Conservation (phyloP, 495 filamentous ascomycete species). For the Talaromyces ruber region DNA sequence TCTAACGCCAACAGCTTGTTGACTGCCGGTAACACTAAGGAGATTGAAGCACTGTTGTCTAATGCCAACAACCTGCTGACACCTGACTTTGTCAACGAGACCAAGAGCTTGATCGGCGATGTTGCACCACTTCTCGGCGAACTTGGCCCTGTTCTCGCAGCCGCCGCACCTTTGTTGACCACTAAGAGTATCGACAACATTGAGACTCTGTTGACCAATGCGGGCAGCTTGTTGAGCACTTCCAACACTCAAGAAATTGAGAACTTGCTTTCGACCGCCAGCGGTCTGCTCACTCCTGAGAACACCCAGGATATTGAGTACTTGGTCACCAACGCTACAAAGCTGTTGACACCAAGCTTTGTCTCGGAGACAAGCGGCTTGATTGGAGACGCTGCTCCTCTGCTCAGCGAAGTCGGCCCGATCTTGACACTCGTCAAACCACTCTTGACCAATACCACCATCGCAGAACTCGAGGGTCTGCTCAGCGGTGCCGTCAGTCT, state of each 20-base stretch:
- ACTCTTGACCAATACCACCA: conserved; percentile 13
- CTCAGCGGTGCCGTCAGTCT: conserved; percentile 30
- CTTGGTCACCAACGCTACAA: conserved; percentile 30
- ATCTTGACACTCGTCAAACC: conserved; percentile 21
- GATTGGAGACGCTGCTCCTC: conserved; percentile 21
- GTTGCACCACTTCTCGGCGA: conserved; percentile 34
- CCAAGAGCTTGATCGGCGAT: conserved; percentile 25
- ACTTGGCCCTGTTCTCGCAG: conserved; percentile 28
- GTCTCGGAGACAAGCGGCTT: conserved; percentile 30
- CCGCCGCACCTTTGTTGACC: conserved; percentile 31
- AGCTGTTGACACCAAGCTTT: conserved; percentile 30
- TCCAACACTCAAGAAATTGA: conserved; percentile 32
- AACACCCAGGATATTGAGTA: conserved; percentile 16
- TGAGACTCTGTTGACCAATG: conserved; percentile 25
- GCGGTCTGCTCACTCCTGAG: conserved; percentile 18
- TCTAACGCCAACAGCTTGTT: conserved; percentile 27
- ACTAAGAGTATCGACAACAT: conserved; percentile 26
- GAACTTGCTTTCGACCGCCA: conserved; percentile 22
- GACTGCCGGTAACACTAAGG: conserved; percentile 17
- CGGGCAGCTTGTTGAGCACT: conserved; percentile 28
- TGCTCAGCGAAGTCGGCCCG: conserved; percentile 24
- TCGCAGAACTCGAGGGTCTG: conserved; percentile 21
- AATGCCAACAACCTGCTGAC: conserved; percentile 30
- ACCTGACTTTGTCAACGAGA: conserved; percentile 31
- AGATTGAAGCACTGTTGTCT: conserved; percentile 22